Conservation (phyloP, 441 rosid species). For the Eutrema salsugineum region DNA sequence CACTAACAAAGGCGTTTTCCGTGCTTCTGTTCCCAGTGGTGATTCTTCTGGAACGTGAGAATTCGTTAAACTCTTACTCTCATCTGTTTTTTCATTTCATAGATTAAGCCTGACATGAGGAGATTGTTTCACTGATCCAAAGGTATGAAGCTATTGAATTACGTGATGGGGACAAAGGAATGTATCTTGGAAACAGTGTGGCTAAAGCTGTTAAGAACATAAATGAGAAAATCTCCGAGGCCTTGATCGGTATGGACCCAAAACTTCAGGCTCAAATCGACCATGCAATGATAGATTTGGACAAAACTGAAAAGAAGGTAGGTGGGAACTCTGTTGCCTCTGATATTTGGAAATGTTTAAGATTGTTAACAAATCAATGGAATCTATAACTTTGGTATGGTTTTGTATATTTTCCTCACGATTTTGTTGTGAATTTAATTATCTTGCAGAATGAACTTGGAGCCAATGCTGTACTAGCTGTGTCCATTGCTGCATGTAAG, state of each 20-base stretch:
- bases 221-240: conserved; percentile 83
- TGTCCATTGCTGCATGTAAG: conserved; percentile 97
- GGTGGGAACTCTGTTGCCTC: background rate
- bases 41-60: conserved; percentile 82
- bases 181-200: conserved; percentile 87
- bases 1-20: conserved; percentile 90
- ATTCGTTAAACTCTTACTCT: background rate
- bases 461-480: conserved; percentile 91
- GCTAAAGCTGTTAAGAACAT: conserved; percentile 88
- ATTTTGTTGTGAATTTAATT: conserved; percentile 11
- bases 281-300: conserved; percentile 97
- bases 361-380: background rate
- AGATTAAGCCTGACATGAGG: background rate
- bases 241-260: conserved; percentile 94
- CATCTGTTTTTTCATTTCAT: too few species aligned
- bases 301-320: conserved; percentile 93
- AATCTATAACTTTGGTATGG: background rate
- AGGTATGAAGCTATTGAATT: conserved; percentile 96
- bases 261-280: conserved; percentile 85
- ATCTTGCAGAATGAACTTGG: conserved; percentile 78
- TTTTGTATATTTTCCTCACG: background rate
- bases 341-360: background rate
- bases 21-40: conserved; percentile 87
- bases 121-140: background rate
- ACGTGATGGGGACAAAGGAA: conserved; percentile 94